These are phyloP conservation scores for Sporisorium exsertum DNA, from an alignment of 1,284 basidiomycete genomes.

Conservation along the genomic window DNA sequence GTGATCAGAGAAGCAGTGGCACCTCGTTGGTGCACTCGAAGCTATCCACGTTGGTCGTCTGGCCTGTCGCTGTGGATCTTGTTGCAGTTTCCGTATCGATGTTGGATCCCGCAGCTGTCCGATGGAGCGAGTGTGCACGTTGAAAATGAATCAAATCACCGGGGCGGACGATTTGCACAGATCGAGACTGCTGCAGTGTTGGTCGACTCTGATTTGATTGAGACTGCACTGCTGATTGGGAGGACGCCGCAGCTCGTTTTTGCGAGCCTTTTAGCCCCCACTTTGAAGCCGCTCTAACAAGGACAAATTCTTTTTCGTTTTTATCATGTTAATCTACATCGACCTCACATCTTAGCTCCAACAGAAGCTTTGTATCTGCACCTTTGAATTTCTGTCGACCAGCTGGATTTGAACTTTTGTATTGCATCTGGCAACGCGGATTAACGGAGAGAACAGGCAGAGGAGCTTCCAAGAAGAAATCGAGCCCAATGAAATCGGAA, in stretches of 20 bases:
- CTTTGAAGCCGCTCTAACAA: slow-evolving; percentile 16
- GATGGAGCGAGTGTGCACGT: neutral
- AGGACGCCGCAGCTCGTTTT: slow-evolving; percentile 33
- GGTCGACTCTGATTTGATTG: neutral
- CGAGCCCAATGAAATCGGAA: slow-evolving; percentile 14
- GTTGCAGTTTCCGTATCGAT: neutral
- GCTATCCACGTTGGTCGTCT: neutral
- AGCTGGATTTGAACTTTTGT: slow-evolving; percentile 6
- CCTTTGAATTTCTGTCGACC: neutral
- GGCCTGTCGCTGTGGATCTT: neutral
- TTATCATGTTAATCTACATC: neutral
- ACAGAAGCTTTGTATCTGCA: neutral
- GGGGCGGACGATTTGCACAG: no score
- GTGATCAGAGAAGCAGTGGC: slow-evolving; percentile 5
- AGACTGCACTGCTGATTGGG: slow-evolving; percentile 10
- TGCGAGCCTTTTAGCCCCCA: no score
- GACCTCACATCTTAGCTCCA: neutral
- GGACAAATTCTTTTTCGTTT: neutral
- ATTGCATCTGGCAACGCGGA: slow-evolving; percentile 2
- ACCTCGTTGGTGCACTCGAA: neutral
- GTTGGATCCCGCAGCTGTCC: neutral
- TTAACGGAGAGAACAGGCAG: slow-evolving; percentile 22
- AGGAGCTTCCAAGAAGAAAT: slow-evolving; percentile 21
- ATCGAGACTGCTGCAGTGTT: no score
- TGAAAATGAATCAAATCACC: no score